Percentiles rank a stretch among this genome's conserved stretches.
These are phyloP conservation scores for Chloris gayana DNA, from an alignment of 176 grass and related monocot species.

Conservation along the genomic window DNA sequence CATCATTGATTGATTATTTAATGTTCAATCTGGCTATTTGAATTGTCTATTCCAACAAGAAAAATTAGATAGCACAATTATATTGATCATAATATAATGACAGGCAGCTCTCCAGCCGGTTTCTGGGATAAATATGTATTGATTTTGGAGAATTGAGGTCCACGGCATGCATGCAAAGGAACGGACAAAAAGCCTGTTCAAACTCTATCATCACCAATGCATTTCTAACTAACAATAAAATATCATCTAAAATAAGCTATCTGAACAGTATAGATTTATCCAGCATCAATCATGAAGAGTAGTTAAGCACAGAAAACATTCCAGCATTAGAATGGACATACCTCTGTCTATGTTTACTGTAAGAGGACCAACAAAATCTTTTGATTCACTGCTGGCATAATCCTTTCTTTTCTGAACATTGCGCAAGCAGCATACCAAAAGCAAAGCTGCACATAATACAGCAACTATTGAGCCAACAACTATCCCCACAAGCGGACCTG, in stretches of 20 bases:
- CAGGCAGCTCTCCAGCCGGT: not conserved
- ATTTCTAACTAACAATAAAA: conserved; percentile 11
- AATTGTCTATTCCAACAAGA: not conserved
- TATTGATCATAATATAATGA: conserved; percentile 8
- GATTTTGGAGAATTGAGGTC: not conserved
- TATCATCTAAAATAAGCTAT: not conserved
- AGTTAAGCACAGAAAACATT: conserved; percentile 22
- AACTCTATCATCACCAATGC: conserved; percentile 19
- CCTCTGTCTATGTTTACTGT: conserved; percentile 67
- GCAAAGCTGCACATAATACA: conserved; percentile 52
- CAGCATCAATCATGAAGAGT: conserved; percentile 27
- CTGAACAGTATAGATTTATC: conserved; percentile 19
- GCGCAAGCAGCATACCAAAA: conserved; percentile 58
- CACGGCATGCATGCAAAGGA: conserved; percentile 7
- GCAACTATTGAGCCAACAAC: conserved; percentile 63
- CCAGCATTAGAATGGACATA: conserved; percentile 40
- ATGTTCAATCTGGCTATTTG: not conserved
- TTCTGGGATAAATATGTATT: not conserved
- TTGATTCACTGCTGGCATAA: conserved; percentile 59
- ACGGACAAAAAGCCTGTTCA: conserved; percentile 1
- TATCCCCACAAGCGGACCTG: conserved; percentile 66
- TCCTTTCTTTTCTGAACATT: conserved; percentile 62
- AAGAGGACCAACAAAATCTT: conserved; percentile 60
- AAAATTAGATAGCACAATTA: conserved; percentile 13
- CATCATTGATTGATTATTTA: not conserved